Percentiles rank a stretch among this genome's conserved stretches.
phyloP scores from a whole-genome alignment of 768 basidiomycete species.

The Phallus indusiatus region DNA sequence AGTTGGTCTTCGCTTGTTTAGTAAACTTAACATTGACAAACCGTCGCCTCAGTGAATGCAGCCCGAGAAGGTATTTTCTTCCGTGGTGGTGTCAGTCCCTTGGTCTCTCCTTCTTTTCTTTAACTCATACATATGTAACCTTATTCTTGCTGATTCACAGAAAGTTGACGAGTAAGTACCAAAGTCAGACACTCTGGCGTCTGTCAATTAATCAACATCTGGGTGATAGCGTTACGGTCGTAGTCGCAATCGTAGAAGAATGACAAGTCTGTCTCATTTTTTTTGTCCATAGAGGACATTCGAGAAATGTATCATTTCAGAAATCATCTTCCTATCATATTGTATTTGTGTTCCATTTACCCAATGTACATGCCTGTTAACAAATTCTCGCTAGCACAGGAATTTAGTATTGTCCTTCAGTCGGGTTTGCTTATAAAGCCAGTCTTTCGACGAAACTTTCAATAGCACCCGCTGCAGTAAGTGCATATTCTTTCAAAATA shows the following conservation, averaged over 20 bases:
- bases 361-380: background rate
- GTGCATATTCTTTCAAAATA: conserved; percentile 68
- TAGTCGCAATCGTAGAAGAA: conserved; percentile 7
- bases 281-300: background rate
- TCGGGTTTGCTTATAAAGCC: background rate
- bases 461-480: conserved; percentile 64
- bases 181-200: background rate
- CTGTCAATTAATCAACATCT: background rate
- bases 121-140: background rate
- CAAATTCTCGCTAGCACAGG: background rate
- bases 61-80: conserved; percentile 55
- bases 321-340: no score
- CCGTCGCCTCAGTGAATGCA: conserved; percentile 41
- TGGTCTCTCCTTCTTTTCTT: background rate
- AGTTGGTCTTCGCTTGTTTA: conserved; percentile 30
- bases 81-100: conserved; percentile 58
- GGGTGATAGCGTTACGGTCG: background rate
- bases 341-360: background rate
- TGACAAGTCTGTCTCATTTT: background rate
- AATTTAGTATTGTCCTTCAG: background rate
- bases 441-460: conserved; percentile 75
- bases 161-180: conserved; percentile 70
- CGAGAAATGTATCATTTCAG: no score
- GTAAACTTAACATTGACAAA: background rate
- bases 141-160: conserved; percentile 25